These are phyloP conservation scores for Neonectria coccinea DNA, from an alignment of 2,329 filamentous ascomycete species.

Conservation along the genomic window DNA sequence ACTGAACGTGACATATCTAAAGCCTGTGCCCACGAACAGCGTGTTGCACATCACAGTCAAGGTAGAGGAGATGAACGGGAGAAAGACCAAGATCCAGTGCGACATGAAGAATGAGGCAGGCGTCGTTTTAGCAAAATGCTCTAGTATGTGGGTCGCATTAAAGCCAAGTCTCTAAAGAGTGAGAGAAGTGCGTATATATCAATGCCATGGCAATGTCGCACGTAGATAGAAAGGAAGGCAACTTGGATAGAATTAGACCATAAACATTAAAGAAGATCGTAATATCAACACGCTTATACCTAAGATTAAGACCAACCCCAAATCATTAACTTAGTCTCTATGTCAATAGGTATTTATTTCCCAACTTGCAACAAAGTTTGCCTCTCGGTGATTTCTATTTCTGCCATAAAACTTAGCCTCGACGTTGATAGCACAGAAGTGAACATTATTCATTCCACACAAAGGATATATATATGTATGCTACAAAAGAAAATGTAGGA, in stretches of 20 bases:
- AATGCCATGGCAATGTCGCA: background rate
- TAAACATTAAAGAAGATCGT: constrained; percentile 8
- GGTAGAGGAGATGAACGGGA: constrained; percentile 49
- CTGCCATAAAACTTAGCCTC: background rate
- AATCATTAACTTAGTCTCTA: too few species aligned
- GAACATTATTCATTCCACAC: background rate
- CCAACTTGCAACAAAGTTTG: background rate
- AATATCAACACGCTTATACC: background rate
- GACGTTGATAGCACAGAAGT: background rate
- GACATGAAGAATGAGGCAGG: constrained; percentile 49
- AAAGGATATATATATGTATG: background rate
- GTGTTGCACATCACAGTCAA: constrained; percentile 49
- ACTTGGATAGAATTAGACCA: constrained; percentile 18
- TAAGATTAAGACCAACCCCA: background rate
- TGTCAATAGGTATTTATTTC: background rate
- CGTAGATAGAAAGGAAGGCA: background rate
- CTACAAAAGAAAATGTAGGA: constrained; percentile 13
- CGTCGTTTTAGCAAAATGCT: constrained; percentile 45
- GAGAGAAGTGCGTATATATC: background rate
- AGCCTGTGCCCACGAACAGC: constrained; percentile 46
- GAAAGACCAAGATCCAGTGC: constrained; percentile 49
- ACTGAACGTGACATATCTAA: constrained; percentile 51
- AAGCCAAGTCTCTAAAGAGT: constrained; percentile 44
- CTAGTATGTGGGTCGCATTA: constrained; percentile 51
- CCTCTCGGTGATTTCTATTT: background rate